These are phyloP conservation scores for Aspergillus sp. DNA, from an alignment of 2,329 filamentous ascomycete species.

Conservation along the genomic window DNA sequence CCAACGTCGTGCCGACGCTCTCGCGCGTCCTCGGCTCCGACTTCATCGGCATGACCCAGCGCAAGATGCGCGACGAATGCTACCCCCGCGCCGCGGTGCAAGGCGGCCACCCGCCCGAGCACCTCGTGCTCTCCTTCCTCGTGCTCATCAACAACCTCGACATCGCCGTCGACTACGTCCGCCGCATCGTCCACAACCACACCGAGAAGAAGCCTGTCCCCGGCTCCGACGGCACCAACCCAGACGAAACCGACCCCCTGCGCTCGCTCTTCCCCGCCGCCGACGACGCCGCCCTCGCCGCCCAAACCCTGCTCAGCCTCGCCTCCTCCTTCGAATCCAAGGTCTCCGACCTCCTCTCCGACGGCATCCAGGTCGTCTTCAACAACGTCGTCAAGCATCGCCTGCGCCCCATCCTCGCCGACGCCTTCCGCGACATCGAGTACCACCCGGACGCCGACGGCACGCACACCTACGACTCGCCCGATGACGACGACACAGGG, in stretches of 20 bases:
- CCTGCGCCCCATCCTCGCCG: slow-evolving; percentile 76
- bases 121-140: slow-evolving; percentile 83
- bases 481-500: slow-evolving; percentile 45
- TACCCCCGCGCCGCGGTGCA: slow-evolving; percentile 79
- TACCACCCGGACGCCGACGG: slow-evolving; percentile 66
- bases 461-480: slow-evolving; percentile 40
- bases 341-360: slow-evolving; percentile 74
- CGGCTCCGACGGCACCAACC: slow-evolving; percentile 6
- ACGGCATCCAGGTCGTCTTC: slow-evolving; percentile 82
- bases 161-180: slow-evolving; percentile 84
- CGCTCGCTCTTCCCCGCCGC: slow-evolving; percentile 74
- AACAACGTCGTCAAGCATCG: slow-evolving; percentile 82
- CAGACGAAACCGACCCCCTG: slow-evolving; percentile 39
- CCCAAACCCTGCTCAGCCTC: slow-evolving; percentile 65
- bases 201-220: slow-evolving; percentile 42
- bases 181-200: slow-evolving; percentile 74
- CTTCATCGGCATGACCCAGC: slow-evolving; percentile 94
- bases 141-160: slow-evolving; percentile 96
- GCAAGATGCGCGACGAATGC: slow-evolving; percentile 94
- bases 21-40: slow-evolving; percentile 79
- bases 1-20: slow-evolving; percentile 73
- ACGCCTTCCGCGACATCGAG: slow-evolving; percentile 88
- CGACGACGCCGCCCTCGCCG: slow-evolving; percentile 68
- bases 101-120: slow-evolving; percentile 80
- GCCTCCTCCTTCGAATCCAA: slow-evolving; percentile 72